phyloP scores from a whole-genome alignment of 768 basidiomycete genomes.

The Neoboletus brunneissimus region DNA sequence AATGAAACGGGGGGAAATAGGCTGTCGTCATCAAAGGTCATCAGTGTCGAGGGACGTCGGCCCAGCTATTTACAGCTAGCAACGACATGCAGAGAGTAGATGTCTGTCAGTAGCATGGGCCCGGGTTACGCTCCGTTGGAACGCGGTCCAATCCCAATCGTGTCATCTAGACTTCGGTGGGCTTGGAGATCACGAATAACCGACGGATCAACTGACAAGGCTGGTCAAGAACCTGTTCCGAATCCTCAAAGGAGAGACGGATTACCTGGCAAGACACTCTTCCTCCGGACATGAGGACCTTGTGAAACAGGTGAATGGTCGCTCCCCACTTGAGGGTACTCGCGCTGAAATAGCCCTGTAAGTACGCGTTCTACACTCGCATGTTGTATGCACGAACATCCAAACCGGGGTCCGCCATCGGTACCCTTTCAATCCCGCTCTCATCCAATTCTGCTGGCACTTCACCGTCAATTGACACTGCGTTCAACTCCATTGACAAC shows the following conservation, averaged over 20 bases:
- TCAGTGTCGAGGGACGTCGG: constrained; percentile 19
- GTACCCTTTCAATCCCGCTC: constrained; percentile 81
- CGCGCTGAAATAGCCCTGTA: constrained; percentile 45
- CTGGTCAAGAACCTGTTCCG: constrained; percentile 14
- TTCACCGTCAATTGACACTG: constrained; percentile 71
- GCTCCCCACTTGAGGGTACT: constrained; percentile 63
- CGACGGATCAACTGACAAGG: constrained; percentile 71
- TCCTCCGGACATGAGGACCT: constrained; percentile 86
- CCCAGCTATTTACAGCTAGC: constrained; percentile 26
- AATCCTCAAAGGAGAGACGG: constrained; percentile 7
- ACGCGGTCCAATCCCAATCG: constrained; percentile 31
- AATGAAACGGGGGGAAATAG: constrained; percentile 17
- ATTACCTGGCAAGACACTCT: constrained; percentile 89
- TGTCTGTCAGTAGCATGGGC: constrained; percentile 13
- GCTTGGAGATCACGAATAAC: constrained; percentile 87
- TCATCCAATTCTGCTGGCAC: constrained; percentile 69
- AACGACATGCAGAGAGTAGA: constrained; percentile 15
- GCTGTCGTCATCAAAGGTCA: constrained; percentile 31
- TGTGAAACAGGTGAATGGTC: constrained; percentile 56
- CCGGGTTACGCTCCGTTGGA: constrained; percentile 28
- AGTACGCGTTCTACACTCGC: constrained; percentile 15
- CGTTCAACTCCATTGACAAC: constrained; percentile 85
- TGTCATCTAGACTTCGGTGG: constrained; percentile 77
- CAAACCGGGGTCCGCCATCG: constrained; percentile 87
- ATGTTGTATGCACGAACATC: constrained; percentile 55